Evolutionary conservation across 129 eudicot species (phyloP), one percentile per base, ranked within the genome.

Genomic region (Chrysanthemum lavandulifolium): DNA sequence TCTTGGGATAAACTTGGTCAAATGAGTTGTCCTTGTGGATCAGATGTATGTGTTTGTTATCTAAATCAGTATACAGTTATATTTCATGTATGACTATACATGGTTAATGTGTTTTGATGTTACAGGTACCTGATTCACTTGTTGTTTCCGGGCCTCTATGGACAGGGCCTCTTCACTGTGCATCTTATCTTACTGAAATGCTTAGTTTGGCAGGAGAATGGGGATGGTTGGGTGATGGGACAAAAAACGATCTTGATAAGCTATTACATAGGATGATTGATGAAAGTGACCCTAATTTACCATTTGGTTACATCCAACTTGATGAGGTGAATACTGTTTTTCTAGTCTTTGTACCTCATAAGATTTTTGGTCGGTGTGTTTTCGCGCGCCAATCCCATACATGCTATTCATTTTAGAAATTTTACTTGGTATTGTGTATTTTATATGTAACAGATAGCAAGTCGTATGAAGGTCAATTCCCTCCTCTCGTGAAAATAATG

Each of bases 111-210:
- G 51, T 29, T 68, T 53, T 49, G 59, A 60, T 76, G 48, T 48
- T 74, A 77, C 89, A 90, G 97, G 90, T 75, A 76, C 83, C 79
- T 3, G 77, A 80, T 62, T 83, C 94, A 5, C 85, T 83, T 60
- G 72, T 90, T 51, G 96, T 95, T 74, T 88, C 86, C 12, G 97
- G 99, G 36, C 99, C 99, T 33, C 87, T 95, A 16, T 95, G 97
- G 97, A 95, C 96, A 13, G 99, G 99, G 59, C 96, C 99, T 47
- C 99, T 94, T 81, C 99, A 91, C 66, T 66, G 72, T 69, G 78
- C 86, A 9, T 43, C 83, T 13, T 88, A 79, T 76, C 85, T 95
- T 19, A 62, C 73, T 12, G 91, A 90, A 58, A 88, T 95, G 93
- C 75, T 79, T 69, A 65, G 61, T 79, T 81, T 95, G 79, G 96